Evolutionary conservation across 169 alveolate genomes (phyloP), one percentile per base, ranked within the genome.

Genomic region (Ichthyophthirius multifiliis): DNA sequence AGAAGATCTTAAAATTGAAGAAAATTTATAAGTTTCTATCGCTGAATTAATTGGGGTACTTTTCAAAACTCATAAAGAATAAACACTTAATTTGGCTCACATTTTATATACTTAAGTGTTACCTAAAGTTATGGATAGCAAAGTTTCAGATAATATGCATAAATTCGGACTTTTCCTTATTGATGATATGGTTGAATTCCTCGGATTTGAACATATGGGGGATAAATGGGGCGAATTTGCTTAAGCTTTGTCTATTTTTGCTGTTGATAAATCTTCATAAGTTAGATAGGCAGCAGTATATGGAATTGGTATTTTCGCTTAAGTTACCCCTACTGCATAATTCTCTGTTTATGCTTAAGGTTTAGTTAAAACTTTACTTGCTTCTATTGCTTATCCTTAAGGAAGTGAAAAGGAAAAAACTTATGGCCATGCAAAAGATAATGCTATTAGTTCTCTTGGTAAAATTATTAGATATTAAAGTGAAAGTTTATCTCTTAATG

Each of bases 231-330:
- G 46, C 32, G 88, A 87, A 65, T 82, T 89, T 13, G 91, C 92
- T 35, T 55, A 86, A 43, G 89, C 88, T 10, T 77, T 94, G 62
- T 74, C 87, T 2, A 62, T 73, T 20, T 90, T 83, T 88, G 87
- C 93, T n/a, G 75, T 41, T 39, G 79, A 84, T 41, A 35, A 74
- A 18, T 83, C 82, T 43, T 83, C 94, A 63, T 86, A 84, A 32
- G 89, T 94, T 12, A 89, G 97, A 85, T 94, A 94, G 84, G 96
- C 96, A 6, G 95, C 96, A 13, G 81, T 82, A 15, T 94, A 92
- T 83, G 97, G 97, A 23, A 75, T 93, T 45, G 96, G 96, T 15
- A 76, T 93, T 13, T 77, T 90, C 67, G 94, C 95, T 30, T 32
- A 75, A 44, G 43, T 74, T 18, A 76, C 92, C 13, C 77, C 80